A percentile compares a stretch with the other conserved stretches of the same genome.
These are phyloP conservation scores for Boletus fagicola DNA, from an alignment of 768 basidiomycete species.

Conservation along the genomic window DNA sequence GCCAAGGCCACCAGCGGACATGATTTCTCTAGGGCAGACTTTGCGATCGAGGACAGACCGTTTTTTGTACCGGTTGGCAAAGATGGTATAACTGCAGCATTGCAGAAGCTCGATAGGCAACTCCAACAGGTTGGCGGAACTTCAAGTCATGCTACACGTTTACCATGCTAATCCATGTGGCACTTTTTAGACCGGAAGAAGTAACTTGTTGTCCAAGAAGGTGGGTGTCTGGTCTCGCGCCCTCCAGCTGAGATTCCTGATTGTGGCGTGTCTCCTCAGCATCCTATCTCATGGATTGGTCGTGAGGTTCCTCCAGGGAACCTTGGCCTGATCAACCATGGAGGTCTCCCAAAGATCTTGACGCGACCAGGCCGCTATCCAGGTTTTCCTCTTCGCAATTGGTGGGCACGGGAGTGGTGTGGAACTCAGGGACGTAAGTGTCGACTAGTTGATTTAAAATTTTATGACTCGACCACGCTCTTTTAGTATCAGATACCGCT, in stretches of 20 bases:
- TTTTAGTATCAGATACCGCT: conserved; percentile 74
- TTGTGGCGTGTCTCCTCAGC: conserved; percentile 27
- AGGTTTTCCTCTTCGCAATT: conserved; percentile 69
- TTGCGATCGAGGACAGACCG: conserved; percentile 53
- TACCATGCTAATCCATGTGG: conserved; percentile 3
- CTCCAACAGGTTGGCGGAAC: conserved; percentile 39
- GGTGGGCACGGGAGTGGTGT: conserved; percentile 78
- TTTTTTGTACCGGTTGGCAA: conserved; percentile 71
- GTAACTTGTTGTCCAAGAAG: conserved; percentile 63
- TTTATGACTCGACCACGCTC: neutral
- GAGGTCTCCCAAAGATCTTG: conserved; percentile 76
- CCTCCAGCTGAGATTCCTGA: neutral
- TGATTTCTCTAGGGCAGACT: conserved; percentile 50
- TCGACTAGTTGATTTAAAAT: neutral
- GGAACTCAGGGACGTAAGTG: conserved; percentile 67
- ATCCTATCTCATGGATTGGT: conserved; percentile 68
- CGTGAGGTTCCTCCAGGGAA: conserved; percentile 68
- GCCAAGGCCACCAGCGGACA: conserved; percentile 19
- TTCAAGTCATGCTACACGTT: neutral
- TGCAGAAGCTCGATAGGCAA: conserved; percentile 67
- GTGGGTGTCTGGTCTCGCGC: conserved; percentile 21
- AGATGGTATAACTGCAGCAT: conserved; percentile 64
- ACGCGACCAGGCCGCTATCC: conserved; percentile 78
- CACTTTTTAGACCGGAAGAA: conserved; percentile 51
- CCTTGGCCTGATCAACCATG: conserved; percentile 76